A percentile compares a stretch with the other conserved stretches of the same genome.
These are phyloP conservation scores for Cryphonectria japonica DNA, from an alignment of 2,329 filamentous ascomycete species.

Conservation along the genomic window DNA sequence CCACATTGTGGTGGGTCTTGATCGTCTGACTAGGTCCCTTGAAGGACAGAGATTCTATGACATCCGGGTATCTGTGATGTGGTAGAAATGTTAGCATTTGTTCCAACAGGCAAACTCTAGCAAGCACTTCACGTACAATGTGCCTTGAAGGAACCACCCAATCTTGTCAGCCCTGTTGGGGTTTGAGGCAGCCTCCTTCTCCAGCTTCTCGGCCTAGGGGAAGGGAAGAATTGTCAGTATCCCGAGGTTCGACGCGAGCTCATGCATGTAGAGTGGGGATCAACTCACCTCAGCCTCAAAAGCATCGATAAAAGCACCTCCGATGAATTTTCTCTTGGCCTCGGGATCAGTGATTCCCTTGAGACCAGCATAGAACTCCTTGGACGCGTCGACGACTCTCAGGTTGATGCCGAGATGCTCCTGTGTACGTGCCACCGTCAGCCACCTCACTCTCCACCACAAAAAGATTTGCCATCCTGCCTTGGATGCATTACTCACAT, in stretches of 20 bases:
- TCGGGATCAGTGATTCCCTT: conserved; percentile 80
- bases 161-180: conserved; percentile 68
- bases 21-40: conserved; percentile 56
- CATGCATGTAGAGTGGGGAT: not conserved
- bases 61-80: conserved; percentile 19
- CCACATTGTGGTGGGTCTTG: conserved; percentile 39
- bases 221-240: not conserved
- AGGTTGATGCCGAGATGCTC: conserved; percentile 87
- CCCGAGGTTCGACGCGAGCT: not conserved
- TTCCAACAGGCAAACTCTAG: not conserved
- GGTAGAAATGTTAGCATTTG: conserved; percentile 6
- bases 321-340: conserved; percentile 76
- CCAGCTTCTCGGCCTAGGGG: conserved; percentile 52
- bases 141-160: conserved; percentile 86
- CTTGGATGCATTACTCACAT: conserved; percentile 19
- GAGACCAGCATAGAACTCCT: conserved; percentile 77
- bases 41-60: conserved; percentile 54
- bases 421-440: conserved; percentile 55
- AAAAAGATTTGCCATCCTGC: not conserved
- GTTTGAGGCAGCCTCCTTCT: conserved; percentile 42
- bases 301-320: conserved; percentile 25
- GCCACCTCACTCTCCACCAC: not conserved
- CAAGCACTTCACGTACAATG: conserved; percentile 59
- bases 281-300: conserved; percentile 21
- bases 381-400: conserved; percentile 78